These are phyloP conservation scores for Debaryomyces psychrophilus DNA, from an alignment of 1,139 yeast species.

Conservation along the genomic window DNA sequence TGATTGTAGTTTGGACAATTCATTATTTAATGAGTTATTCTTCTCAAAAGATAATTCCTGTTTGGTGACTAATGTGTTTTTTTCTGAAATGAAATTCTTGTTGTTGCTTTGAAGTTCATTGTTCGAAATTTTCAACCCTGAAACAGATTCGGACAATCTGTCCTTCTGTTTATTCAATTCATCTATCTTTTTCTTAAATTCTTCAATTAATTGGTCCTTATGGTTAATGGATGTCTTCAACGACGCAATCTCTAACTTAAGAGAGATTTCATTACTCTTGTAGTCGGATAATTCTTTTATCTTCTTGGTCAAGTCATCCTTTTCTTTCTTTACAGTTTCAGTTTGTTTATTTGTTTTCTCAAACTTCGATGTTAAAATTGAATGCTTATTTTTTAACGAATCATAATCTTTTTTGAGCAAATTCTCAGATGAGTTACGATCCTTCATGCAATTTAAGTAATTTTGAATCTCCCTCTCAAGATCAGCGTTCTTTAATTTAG, in stretches of 20 bases:
- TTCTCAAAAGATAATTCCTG: slow-evolving; percentile 44
- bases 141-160: slow-evolving; percentile 40
- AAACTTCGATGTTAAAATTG: slow-evolving; percentile 13
- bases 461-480: slow-evolving; percentile 13
- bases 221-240: slow-evolving; percentile 42
- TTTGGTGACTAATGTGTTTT: slow-evolving; percentile 41
- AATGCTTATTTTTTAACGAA: slow-evolving; percentile 13
- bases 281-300: slow-evolving; percentile 35
- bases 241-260: slow-evolving; percentile 46
- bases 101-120: slow-evolving; percentile 45
- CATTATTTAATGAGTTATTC: slow-evolving; percentile 35
- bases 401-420: slow-evolving; percentile 9
- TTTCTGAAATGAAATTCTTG: slow-evolving; percentile 37
- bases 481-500: slow-evolving; percentile 12
- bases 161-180: slow-evolving; percentile 41
- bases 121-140: slow-evolving; percentile 47
- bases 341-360: slow-evolving; percentile 24
- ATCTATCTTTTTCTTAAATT: slow-evolving; percentile 42
- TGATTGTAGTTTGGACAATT: slow-evolving; percentile 42
- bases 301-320: slow-evolving; percentile 29
- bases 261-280: slow-evolving; percentile 43
- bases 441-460: slow-evolving; percentile 10
- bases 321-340: slow-evolving; percentile 27
- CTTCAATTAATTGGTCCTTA: slow-evolving; percentile 53
- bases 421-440: neutral